Conservation (phyloP, 2,329 filamentous ascomycete species). For the Pestalotiopsis sp. region DNA sequence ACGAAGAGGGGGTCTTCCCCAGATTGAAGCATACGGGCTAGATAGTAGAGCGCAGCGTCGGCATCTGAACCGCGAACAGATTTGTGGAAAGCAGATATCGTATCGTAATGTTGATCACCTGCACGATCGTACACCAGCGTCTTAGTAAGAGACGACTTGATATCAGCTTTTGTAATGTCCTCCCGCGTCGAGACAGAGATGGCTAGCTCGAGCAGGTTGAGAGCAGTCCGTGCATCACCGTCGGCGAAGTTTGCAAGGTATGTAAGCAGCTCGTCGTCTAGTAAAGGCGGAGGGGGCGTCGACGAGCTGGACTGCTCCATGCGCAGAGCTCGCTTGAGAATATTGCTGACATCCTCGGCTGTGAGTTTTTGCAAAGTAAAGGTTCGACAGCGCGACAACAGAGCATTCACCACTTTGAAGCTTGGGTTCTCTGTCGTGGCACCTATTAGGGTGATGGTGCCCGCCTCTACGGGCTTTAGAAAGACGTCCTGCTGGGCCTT, state of each 20-base stretch:
- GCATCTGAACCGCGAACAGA: conserved; percentile 84
- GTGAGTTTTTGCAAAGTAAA: conserved; percentile 81
- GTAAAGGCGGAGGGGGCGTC: conserved; percentile 51
- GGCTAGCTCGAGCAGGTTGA: conserved; percentile 89
- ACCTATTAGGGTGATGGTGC: conserved; percentile 87
- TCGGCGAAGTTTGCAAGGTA: conserved; percentile 88
- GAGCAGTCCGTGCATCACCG: conserved; percentile 87
- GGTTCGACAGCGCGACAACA: conserved; percentile 86
- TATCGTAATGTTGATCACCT: conserved; percentile 96
- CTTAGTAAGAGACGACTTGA: conserved; percentile 84
- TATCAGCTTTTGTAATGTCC: conserved; percentile 68
- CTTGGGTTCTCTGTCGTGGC: conserved; percentile 97
- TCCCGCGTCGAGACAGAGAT: conserved; percentile 70
- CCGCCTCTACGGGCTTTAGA: conserved; percentile 85
- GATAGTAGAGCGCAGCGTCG: conserved; percentile 89
- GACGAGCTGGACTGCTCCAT: conserved; percentile 48
- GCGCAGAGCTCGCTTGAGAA: conserved; percentile 73
- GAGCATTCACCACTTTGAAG: conserved; percentile 85
- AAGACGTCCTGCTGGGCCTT: conserved; percentile 96
- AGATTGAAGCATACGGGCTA: conserved; percentile 92
- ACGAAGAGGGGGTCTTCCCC: conserved; percentile 94
- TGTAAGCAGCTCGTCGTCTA: conserved; percentile 73
- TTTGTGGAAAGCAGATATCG: conserved; percentile 96
- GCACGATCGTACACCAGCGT: conserved; percentile 93
- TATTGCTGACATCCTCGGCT: conserved; percentile 69